Evolutionary conservation across 2,329 filamentous ascomycete genomes (phyloP), one percentile per base, ranked within the genome.

Genomic region (Dactylellina sp.): DNA sequence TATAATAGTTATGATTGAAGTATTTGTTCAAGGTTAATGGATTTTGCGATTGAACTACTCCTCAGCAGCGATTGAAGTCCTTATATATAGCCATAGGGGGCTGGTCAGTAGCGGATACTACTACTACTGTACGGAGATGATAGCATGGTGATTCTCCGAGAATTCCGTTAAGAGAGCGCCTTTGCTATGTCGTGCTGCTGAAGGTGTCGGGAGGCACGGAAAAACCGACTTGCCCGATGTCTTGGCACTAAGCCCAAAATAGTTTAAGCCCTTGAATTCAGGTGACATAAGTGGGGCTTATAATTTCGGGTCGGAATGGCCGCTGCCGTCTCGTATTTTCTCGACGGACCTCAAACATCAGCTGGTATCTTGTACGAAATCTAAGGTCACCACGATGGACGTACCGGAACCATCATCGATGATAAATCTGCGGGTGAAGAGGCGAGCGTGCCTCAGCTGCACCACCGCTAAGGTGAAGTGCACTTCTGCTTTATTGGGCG

Each of bases 1-100:
- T 53, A 53, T 53, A 16, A 22, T 35, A 11, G 35, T 53, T 53
- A 53, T 37, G 49, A 53, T 53, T 22, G 49, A 53, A 53, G 49
- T 53, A 22, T 53, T 22, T 28, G 49, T 53, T 53, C 49, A 37
- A 53, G 49, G 49, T 37, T 28, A 16, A 32, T 53, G 49, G 22
- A 53, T 35, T 53, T 53, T 32, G 49, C 16, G 16, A 53, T 35
- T 53, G 49, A 53, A 24, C 49, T 53, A 24, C 49, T 53, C 49
- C 49, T 32, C 35, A 24, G 49, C 49, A 53, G 49, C 49, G 49
- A 53, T 53, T 16, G 49, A 53, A 35, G 46, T 49, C n/a, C 25
- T 53, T 53, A 53, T 53, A 53, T 53, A 53, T 53, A 53, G 49
- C 49, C 49, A 53, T 53, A 37, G n/a, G 22, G 49, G 24, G 49